Conservation (phyloP, 73 alveolate species). For the Uronychia setigera region DNA sequence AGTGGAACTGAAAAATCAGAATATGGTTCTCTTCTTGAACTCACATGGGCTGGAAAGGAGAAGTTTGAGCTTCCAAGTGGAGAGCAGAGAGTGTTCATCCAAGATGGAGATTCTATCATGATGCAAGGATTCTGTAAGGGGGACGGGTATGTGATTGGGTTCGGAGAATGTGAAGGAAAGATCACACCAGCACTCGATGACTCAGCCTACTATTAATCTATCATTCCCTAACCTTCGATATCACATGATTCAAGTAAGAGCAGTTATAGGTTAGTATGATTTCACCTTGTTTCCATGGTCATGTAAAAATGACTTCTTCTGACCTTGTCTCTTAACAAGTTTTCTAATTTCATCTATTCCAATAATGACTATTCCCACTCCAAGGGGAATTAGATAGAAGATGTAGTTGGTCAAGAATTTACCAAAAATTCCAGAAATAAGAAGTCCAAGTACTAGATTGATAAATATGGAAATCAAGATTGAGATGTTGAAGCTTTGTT, state of each 20-base stretch:
- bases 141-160: constrained; percentile 70
- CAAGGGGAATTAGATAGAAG: no score
- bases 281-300: no score
- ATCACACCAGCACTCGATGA: constrained; percentile 61
- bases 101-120: constrained; percentile 78
- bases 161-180: constrained; percentile 64
- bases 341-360: no score
- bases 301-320: not conserved
- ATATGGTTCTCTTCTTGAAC: constrained; percentile 86
- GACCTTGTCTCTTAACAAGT: no score
- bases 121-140: constrained; percentile 80
- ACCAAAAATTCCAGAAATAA: no score
- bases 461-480: no score
- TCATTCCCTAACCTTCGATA: not conserved
- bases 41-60: constrained; percentile 88
- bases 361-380: no score
- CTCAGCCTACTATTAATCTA: constrained; percentile 24
- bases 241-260: no score
- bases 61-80: constrained; percentile 77
- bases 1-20: constrained; percentile 78
- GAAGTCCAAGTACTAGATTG: no score
- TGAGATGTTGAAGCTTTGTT: no score
- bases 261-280: no score
- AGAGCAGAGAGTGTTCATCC: constrained; percentile 79
- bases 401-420: no score